These are phyloP conservation scores for Periglandula ipomoeae DNA, from an alignment of 2,329 filamentous ascomycete genomes.

Conservation along the genomic window DNA sequence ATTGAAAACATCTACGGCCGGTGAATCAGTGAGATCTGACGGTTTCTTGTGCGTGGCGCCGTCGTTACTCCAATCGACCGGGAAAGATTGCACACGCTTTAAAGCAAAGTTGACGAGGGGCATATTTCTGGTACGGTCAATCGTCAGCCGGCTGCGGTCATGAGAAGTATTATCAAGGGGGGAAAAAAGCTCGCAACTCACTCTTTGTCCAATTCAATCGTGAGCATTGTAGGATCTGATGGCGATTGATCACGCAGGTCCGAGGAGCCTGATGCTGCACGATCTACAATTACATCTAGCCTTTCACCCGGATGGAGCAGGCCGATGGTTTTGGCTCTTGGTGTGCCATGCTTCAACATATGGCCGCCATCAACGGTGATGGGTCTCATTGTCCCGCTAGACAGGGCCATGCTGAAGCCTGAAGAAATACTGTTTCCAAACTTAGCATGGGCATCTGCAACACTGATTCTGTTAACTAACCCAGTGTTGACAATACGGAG, in stretches of 20 bases:
- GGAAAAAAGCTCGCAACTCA: constrained; percentile 6
- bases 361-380: constrained; percentile 14
- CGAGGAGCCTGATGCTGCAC: not conserved
- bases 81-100: constrained; percentile 11
- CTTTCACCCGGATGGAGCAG: constrained; percentile 15
- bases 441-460: not conserved
- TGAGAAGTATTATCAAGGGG: too few relatives aligned
- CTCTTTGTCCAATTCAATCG: constrained; percentile 10
- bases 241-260: not conserved
- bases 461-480: not conserved
- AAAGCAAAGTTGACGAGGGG: constrained; percentile 14
- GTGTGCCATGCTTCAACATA: constrained; percentile 7
- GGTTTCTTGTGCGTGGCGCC: not conserved
- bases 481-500: constrained; percentile 14
- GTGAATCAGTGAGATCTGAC: not conserved
- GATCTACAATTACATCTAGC: constrained; percentile 11
- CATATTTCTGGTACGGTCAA: constrained; percentile 13
- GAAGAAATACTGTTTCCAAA: constrained; percentile 3
- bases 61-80: constrained; percentile 3
- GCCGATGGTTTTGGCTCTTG: constrained; percentile 10
- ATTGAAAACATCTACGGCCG: not conserved
- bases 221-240: not conserved
- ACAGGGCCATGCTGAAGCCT: constrained; percentile 5
- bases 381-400: constrained; percentile 8
- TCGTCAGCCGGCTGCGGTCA: too few relatives aligned